Evolutionary conservation across 2,329 filamentous ascomycete species (phyloP), one percentile per base, ranked within the genome.

Genomic region (Ceratocystis diversiconidia): DNA sequence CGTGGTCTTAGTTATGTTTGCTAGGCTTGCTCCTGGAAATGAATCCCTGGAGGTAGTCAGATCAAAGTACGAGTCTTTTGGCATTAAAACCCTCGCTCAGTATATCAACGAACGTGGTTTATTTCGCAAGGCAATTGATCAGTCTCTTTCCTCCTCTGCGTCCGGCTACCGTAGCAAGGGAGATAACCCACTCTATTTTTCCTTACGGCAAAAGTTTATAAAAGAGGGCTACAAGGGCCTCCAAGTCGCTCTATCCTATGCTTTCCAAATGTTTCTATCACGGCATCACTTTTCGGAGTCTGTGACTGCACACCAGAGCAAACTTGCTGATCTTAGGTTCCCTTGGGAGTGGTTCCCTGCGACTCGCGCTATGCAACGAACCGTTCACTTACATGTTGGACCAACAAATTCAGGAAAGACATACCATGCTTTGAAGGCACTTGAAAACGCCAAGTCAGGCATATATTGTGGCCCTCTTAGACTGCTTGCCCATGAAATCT

Each of bases 391-490:
- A 22, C 94, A 99, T 71, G 91, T 99, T 62, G 94, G 94, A 0
- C 94, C 94, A 1, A 99, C 94, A 1, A 99, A 99, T 74, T 97
- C 94, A 0, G 94, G 94, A 66, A 99, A 99, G 79, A 99, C 95
- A 0, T 99, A 97, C 73, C 88, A 91, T 73, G 95, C 94, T 0
- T 77, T 99, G 69, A 87, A 95, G 75, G 85, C 88, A 12, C 80
- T 99, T 10, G 90, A 96, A 73, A 79, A 83, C 62, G 86, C 87
- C 1, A 80, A 85, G 36, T 81, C 79, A 7, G 94, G 94, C 48
- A 85, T 96, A 62, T 99, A 97, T 73, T 90, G 92, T 2, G 94
- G 95, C 0, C 94, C 94, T 0, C 77, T 99, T 57, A 84, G 94
- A 61, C 77, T 99, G 60, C 80, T 99, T 32, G 94, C 94, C 0